Evolutionary conservation across 495 filamentous ascomycete species (phyloP).

Genomic region (Podospora fimiseda): DNA sequence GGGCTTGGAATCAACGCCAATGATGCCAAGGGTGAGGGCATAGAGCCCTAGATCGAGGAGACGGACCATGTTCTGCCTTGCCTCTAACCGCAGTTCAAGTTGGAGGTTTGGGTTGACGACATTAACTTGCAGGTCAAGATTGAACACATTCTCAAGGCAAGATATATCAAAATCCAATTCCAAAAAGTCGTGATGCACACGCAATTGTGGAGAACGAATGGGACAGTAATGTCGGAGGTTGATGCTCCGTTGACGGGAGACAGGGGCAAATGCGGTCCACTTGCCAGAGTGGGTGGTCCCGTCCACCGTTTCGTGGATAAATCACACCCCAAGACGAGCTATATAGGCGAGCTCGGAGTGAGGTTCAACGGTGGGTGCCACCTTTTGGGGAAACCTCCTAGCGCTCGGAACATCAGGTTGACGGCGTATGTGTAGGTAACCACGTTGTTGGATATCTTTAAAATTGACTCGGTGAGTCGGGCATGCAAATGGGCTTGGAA

Average conservation of each 20-base stretch:
- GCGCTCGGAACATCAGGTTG: background rate
- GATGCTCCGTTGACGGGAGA: background rate
- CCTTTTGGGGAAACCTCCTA: background rate
- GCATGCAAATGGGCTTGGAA: no score
- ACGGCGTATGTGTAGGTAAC: background rate
- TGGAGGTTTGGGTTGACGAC: background rate
- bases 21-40: background rate
- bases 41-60: constrained; percentile 3
- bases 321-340: background rate
- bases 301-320: background rate
- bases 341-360: constrained; percentile 3
- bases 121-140: background rate
- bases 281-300: background rate
- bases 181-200: background rate
- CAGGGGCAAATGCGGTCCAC: background rate
- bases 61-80: constrained; percentile 2
- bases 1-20: background rate
- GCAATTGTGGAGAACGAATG: background rate
- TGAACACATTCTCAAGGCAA: no score
- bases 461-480: background rate
- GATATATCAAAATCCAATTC: no score
- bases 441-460: constrained; percentile 5
- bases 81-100: no score
- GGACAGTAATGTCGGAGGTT: constrained; percentile 3
- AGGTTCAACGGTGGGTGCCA: background rate